Base-by-base conservation (phyloP, 1,284 basidiomycete species). In the Ustilago shanxiensis region DNA sequence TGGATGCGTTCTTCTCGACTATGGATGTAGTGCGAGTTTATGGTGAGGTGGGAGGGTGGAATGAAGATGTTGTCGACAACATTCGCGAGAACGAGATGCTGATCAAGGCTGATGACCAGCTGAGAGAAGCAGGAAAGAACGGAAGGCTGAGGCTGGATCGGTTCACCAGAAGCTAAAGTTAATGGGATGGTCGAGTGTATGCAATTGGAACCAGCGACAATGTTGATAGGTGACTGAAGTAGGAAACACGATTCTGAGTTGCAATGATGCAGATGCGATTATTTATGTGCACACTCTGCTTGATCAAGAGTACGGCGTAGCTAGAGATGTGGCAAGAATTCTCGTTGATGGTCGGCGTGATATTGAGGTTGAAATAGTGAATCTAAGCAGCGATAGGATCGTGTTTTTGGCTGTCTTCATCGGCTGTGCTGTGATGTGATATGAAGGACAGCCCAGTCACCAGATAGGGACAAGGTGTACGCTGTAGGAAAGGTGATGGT, bases 61-160 rank as follows among this genome's bases (percentile, higher is more conserved):
- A 58, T 47, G 68, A 66, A 24, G 68, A 65, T 54, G 63, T 50
- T 24, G 59, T 33, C 63, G 62, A 66, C 68, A 71, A 66, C 68
- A 71, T 71, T 62, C 68, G 68, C 18, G 28, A 37, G 31, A 37
- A 62, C 44, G 41, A 16, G 51, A 47, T 10, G 63, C 54, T 63
- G 64, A 59, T 54, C 62, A 45, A 26, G 11, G 47, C 60, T 52
- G 50, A 8, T 44, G 29, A 37, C 11, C 31, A 60, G 33, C n/a
- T n/a, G n/a, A 7, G 29, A 16, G 10, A 22, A 41, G 22, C 22
- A 6, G 31, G 22, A 24, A 31, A 47, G 6, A 14, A 16, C 6
- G 44, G 33, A 4, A 45, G 31, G 31, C 18, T 18, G 44, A 4
- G 16, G 44, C 35, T 20, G 20, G 11, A 33, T 22, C 28, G 35